These are phyloP conservation scores for Coriolopsis trogii DNA, from an alignment of 1,284 basidiomycete genomes.

Conservation along the genomic window DNA sequence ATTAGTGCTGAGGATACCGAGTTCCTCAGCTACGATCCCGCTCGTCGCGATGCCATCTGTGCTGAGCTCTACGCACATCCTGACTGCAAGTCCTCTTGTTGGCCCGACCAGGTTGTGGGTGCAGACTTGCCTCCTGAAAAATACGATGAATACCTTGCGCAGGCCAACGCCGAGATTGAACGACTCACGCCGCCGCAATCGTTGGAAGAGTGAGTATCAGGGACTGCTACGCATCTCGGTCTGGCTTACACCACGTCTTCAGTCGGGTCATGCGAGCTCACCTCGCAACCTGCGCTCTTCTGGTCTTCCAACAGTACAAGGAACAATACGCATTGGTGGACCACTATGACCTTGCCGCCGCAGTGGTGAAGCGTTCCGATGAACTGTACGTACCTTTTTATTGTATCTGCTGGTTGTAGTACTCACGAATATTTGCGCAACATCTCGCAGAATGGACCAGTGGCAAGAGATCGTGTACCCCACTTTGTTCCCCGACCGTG, in stretches of 20 bases:
- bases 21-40: conserved; percentile 1
- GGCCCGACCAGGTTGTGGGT: not conserved
- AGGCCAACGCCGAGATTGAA: conserved; percentile 7
- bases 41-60: conserved; percentile 4
- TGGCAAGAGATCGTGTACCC: not conserved
- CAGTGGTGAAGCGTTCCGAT: not conserved
- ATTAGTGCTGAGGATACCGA: conserved; percentile 4
- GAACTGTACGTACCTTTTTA: not conserved
- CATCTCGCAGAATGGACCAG: conserved; percentile 1
- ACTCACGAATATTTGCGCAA: not conserved
- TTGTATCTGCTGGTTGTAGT: not conserved
- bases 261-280: conserved; percentile 9
- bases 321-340: not conserved
- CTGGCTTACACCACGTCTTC: not conserved
- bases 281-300: not conserved
- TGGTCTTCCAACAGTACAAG: conserved; percentile 12
- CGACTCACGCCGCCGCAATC: conserved; percentile 10
- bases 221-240: not conserved
- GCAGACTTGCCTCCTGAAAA: not conserved
- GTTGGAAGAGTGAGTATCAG: conserved; percentile 6
- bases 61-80: conserved; percentile 2
- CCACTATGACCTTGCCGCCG: not conserved
- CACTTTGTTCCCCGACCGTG: not conserved
- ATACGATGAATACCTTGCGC: conserved; percentile 6
- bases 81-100: not conserved